phyloP scores from a whole-genome alignment of 306 rosid genomes.

The Herpetospermum pedunculosum region DNA sequence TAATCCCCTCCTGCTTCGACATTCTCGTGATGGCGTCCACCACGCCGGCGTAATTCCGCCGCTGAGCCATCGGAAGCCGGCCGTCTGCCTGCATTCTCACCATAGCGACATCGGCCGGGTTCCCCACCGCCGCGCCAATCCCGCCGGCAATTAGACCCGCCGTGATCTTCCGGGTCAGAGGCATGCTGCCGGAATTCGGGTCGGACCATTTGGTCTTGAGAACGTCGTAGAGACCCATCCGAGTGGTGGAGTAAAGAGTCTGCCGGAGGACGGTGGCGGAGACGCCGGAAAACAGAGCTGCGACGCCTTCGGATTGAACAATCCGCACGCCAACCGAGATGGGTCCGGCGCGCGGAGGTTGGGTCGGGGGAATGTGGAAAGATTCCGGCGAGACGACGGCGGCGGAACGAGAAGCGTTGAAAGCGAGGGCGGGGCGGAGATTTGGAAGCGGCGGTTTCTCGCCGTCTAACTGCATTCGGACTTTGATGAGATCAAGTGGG shows the following conservation, averaged over 20 bases:
- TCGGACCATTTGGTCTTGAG: conserved; percentile 51
- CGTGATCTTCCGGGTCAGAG: conserved; percentile 28
- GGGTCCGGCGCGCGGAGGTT: conserved; percentile 22
- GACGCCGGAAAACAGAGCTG: conserved; percentile 1
- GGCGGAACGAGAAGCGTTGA: conserved; percentile 18
- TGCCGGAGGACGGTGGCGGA: conserved; percentile 9
- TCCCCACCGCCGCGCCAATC: conserved; percentile 69
- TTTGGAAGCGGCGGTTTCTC: conserved; percentile 24
- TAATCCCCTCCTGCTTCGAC: conserved; percentile 51
- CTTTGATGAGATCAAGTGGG: conserved; percentile 58
- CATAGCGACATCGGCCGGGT: conserved; percentile 90
- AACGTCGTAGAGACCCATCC: conserved; percentile 9
- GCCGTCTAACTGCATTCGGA: conserved; percentile 79
- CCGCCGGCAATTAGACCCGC: conserved; percentile 69
- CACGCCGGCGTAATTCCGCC: conserved; percentile 65
- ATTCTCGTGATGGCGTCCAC: conserved; percentile 52
- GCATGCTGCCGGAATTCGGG: conserved; percentile 29
- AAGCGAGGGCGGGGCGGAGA: conserved; percentile 47
- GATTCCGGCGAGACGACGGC: conserved; percentile 5
- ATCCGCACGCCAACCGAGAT: conserved; percentile 14
- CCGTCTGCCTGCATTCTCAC: conserved; percentile 95
- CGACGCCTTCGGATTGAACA: background rate
- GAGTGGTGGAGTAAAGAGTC: conserved; percentile 10
- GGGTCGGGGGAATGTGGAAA: background rate
- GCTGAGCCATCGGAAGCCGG: conserved; percentile 41